Base-by-base conservation (phyloP, 2,329 filamentous ascomycete genomes). In the Pyrenochaeta sp. region DNA sequence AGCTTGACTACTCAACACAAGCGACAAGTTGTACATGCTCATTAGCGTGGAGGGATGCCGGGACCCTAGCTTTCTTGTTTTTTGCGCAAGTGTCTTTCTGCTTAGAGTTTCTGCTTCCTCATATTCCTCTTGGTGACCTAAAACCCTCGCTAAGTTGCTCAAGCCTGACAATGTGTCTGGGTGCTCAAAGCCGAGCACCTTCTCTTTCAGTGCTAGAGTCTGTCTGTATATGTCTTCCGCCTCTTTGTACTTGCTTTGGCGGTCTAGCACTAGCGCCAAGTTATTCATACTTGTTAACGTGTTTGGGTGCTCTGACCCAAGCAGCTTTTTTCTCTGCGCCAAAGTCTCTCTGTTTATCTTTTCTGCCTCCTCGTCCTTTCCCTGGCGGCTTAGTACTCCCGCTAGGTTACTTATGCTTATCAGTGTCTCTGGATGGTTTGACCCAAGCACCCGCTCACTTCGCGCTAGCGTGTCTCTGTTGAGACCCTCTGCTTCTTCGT, bases 1-100 rank as follows among this genome's bases (percentile, higher is more conserved):
- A 5, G 7, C 35, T n/a, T 26, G 35, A 4, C 14, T 6, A 11
- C 14, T 4, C 7, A 31, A 29, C n/a, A 32, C 20, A 9, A n/a
- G 28, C 10, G 15, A 35, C 7, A 46, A 29, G 18, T 41, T 49
- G 3, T 11, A n/a, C 22, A 38, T 39, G 23, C 41, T 44, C 11
- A 5, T 35, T 14, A 35, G 14, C 14, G 29, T 32, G 18, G 20
- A 8, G n/a, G 18, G 15, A n/a, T 32, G 29, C n/a, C 14, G 7
- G 11, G 20, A 11, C 4, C 29, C 29, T 19, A 32, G 14, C 9
- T 6, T 19, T 6, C 10, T 19, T n/a, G 20, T 11, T 6, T n/a
- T 21, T 18, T 5, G 6, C 14, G 15, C 3, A 5, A 32, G 18
- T 21, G 29, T n/a, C 14, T 19, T 9, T 14, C 15, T 14, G 15